Conservation (phyloP, 352 stramenopile species). For the Phytopythium kandeliae region DNA sequence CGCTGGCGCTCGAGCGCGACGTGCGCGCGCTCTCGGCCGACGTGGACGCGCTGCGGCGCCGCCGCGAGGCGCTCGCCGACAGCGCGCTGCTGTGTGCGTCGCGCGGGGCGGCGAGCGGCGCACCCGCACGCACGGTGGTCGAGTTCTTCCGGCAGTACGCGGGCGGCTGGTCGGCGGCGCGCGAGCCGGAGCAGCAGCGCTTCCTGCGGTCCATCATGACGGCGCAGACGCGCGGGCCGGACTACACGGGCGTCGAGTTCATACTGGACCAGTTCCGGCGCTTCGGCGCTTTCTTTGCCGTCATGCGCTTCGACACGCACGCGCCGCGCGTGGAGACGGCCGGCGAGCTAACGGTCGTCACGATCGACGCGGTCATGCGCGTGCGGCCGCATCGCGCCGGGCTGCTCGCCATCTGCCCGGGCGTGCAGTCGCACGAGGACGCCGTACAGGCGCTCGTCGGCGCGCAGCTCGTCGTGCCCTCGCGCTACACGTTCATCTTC, state of each 20-base stretch:
- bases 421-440: slow-evolving; percentile 28
- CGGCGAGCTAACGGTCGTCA: slow-evolving; percentile 37
- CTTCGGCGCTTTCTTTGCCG: slow-evolving; percentile 35
- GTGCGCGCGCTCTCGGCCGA: slow-evolving; percentile 29
- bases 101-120: slow-evolving; percentile 17
- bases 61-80: slow-evolving; percentile 20
- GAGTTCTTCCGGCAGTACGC: slow-evolving; percentile 59
- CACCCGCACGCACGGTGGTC: slow-evolving; percentile 26
- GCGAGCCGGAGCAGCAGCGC: slow-evolving; percentile 25
- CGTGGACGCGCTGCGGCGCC: slow-evolving; percentile 29
- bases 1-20: slow-evolving; percentile 30
- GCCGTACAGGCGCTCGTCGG: slow-evolving; percentile 46
- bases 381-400: slow-evolving; percentile 34
- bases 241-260: slow-evolving; percentile 43
- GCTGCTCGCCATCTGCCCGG: slow-evolving; percentile 36
- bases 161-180: slow-evolving; percentile 25
- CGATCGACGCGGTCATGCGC: slow-evolving; percentile 32
- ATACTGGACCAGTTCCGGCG: slow-evolving; percentile 49
- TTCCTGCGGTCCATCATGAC: slow-evolving; percentile 56
- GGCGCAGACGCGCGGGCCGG: slow-evolving; percentile 28
- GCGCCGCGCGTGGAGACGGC: slow-evolving; percentile 25
- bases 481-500: slow-evolving; percentile 54
- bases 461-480: slow-evolving; percentile 26
- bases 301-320: slow-evolving; percentile 25
- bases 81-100: slow-evolving; percentile 22